Percentiles rank a stretch among this genome's conserved stretches.
Conservation (phyloP, 768 basidiomycete species). For the Hygrophorus russula region DNA sequence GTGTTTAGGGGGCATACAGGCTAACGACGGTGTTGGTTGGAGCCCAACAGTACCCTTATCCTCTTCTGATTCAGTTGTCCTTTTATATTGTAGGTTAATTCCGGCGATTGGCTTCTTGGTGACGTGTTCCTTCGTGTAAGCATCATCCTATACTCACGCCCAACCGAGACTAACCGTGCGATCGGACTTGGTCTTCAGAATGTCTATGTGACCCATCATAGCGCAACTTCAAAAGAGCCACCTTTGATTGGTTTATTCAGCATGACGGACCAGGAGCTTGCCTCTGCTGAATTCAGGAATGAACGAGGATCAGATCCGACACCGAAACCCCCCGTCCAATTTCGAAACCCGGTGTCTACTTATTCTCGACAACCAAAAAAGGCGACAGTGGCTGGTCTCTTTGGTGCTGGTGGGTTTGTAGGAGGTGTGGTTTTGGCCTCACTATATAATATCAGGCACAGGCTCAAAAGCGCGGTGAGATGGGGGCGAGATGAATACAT, state of each 20-base stretch:
- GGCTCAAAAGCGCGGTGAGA: too few relatives aligned
- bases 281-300: conserved; percentile 27
- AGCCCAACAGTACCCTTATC: background rate
- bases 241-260: conserved; percentile 35
- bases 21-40: conserved; percentile 32
- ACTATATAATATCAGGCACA: too few relatives aligned
- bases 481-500: too few relatives aligned
- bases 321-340: background rate
- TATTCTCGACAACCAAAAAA: too few relatives aligned
- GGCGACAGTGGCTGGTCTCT: background rate
- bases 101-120: conserved; percentile 54
- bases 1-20: conserved; percentile 49
- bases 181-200: conserved; percentile 25
- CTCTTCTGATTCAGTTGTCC: conserved; percentile 4
- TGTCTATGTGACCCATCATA: conserved; percentile 40
- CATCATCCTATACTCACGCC: conserved; percentile 2
- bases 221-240: conserved; percentile 23
- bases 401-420: conserved; percentile 10
- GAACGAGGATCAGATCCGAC: conserved; percentile 28
- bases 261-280: conserved; percentile 26
- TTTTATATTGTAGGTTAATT: conserved; percentile 16
- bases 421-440: conserved; percentile 7
- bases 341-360: too few relatives aligned
- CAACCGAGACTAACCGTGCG: conserved; percentile 2
- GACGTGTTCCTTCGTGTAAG: conserved; percentile 44